Base-by-base conservation (phyloP, 2,329 filamentous ascomycete genomes). In the Monosporascus sp. region DNA sequence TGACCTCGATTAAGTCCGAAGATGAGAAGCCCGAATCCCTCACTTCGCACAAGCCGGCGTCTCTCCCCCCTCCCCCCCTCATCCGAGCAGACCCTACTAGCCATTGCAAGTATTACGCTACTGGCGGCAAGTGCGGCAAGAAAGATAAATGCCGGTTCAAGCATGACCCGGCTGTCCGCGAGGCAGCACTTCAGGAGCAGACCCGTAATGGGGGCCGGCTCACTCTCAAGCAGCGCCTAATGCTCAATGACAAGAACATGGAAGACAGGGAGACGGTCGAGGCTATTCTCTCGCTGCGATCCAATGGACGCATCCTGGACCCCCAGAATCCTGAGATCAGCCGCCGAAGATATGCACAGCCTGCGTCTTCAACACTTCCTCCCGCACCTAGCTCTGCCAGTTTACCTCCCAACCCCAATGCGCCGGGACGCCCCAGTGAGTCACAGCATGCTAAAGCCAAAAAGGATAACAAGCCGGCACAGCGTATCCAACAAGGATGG, bases 111-210 rank as follows among this genome's bases (percentile, higher is more conserved):
- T 87, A 87, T 69, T 87, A 81, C 66, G 85, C 84, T 40, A 87
- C 84, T 50, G 84, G 84, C 60, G 84, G 84, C 56, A 84, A 77
- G 54, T 87, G 84, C 70, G 84, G 84, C 50, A 87, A 87, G 78
- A 86, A 86, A 79, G 82, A 82, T 82, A 87, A 87, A 82, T 87
- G 84, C 75, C 84, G 84, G 72, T 87, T 87, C 71, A 82, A 86
- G 58, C 84, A 87, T 68, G 84, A 87, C 65, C 77, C 79, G 19
- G 78, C 80, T 57, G 79, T 85, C 54, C 78, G 84, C 60, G 81
- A 84, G 63, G 81, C 81, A 59, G 84, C 84, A 53, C 74, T 87
- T 48, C 79, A 78, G 63, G 84, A 86, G 65, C 79, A 83, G 55
- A 82, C 84, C 62, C 76, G 78, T 62, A 87, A 87, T 61, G 82